Evolutionary conservation across 108 stramenopile species (phyloP).

Genomic region (Craspedostauros australis): DNA sequence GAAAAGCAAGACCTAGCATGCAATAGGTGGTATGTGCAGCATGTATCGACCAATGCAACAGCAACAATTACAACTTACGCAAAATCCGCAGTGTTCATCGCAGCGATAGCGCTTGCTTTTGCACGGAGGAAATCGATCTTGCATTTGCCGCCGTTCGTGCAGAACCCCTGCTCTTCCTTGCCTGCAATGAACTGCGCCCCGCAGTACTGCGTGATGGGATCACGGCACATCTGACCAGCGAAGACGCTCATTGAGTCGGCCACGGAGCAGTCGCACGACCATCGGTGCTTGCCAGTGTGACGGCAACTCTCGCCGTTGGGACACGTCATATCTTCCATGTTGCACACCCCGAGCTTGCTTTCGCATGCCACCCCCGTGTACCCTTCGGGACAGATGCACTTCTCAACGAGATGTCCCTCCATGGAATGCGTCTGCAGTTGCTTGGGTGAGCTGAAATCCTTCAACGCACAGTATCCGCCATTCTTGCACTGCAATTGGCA

Average conservation of each 20-base stretch:
- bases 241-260: slow-evolving; percentile 28
- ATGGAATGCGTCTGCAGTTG: slow-evolving; percentile 26
- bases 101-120: too few relatives aligned
- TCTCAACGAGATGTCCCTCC: slow-evolving; percentile 37
- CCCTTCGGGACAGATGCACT: slow-evolving; percentile 43
- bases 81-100: too few relatives aligned
- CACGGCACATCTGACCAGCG: slow-evolving; percentile 41
- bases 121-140: slow-evolving; percentile 15
- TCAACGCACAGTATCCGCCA: slow-evolving; percentile 46
- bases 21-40: too few relatives aligned
- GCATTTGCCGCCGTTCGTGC: slow-evolving; percentile 56
- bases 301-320: slow-evolving; percentile 4
- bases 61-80: too few relatives aligned
- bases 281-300: slow-evolving; percentile 6
- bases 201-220: slow-evolving; percentile 37
- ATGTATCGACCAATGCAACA: too few relatives aligned
- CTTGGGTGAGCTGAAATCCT: slow-evolving; percentile 18
- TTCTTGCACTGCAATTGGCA: slow-evolving; percentile 46
- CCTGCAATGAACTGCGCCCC: too few relatives aligned
- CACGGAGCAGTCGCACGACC: slow-evolving; percentile 32
- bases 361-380: slow-evolving; percentile 43
- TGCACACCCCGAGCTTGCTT: slow-evolving; percentile 27
- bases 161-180: slow-evolving; percentile 25
- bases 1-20: too few relatives aligned
- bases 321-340: slow-evolving; percentile 16